A percentile compares a stretch with the other conserved stretches of the same genome.
Evolutionary conservation across 2,329 filamentous ascomycete species (phyloP).

Genomic region (Fusarium palustre): DNA sequence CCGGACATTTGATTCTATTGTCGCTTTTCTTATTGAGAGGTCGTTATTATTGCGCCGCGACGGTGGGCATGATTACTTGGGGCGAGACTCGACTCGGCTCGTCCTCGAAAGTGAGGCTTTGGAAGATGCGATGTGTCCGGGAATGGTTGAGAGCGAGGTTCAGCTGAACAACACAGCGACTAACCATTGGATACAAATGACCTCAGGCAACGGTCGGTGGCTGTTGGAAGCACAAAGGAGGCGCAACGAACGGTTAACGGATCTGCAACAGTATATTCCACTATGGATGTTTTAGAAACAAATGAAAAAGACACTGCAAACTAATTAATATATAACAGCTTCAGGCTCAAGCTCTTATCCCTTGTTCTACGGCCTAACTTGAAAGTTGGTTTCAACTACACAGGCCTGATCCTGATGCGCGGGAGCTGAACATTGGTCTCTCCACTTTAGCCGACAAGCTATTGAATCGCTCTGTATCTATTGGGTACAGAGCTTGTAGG

Average conservation of each 20-base stretch:
- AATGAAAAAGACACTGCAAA: background rate
- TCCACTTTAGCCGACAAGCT: constrained; percentile 31
- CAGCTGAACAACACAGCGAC: constrained; percentile 30
- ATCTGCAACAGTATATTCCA: background rate
- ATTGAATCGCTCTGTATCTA: constrained; percentile 3
- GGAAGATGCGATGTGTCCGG: constrained; percentile 18
- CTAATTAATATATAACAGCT: constrained; percentile 4
- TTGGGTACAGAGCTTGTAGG: constrained; percentile 35
- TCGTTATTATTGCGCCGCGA: constrained; percentile 31
- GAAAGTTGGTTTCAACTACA: constrained; percentile 26
- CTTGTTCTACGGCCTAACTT: constrained; percentile 15
- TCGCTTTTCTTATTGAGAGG: constrained; percentile 6
- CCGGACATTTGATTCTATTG: constrained; percentile 46
- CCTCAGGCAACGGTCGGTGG: constrained; percentile 18
- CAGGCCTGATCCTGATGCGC: constrained; percentile 12
- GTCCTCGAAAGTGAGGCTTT: constrained; percentile 16
- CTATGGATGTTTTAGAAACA: background rate
- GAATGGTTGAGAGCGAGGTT: constrained; percentile 23
- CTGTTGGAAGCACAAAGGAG: constrained; percentile 9
- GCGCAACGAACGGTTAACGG: constrained; percentile 3
- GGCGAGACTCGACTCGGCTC: constrained; percentile 1
- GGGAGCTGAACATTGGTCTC: constrained; percentile 27
- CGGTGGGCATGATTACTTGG: constrained; percentile 26
- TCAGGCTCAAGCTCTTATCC: constrained; percentile 8
- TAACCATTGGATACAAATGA: constrained; percentile 25